A percentile compares a stretch with the other conserved stretches of the same genome.
Conservation (phyloP, 352 stramenopile species). For the Phytophthora niederhauseri region DNA sequence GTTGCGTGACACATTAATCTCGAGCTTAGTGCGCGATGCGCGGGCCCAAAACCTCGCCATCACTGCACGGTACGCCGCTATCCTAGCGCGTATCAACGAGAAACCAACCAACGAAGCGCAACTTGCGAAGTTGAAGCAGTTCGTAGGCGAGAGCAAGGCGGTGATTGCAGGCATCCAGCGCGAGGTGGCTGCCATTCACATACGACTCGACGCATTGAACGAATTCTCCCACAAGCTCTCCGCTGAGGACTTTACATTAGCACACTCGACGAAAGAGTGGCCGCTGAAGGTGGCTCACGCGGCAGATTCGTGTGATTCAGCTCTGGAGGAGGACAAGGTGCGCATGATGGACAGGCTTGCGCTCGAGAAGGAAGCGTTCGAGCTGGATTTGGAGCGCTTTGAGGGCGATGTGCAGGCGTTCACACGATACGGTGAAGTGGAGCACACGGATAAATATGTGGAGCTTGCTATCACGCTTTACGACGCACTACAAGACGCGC, state of each 20-base stretch:
- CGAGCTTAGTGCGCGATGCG: slow-evolving; percentile 78
- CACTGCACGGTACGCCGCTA: slow-evolving; percentile 88
- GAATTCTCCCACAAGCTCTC: slow-evolving; percentile 90
- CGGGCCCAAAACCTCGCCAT: slow-evolving; percentile 89
- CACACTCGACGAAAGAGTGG: slow-evolving; percentile 91
- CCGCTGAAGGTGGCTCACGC: slow-evolving; percentile 80
- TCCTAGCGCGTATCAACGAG: slow-evolving; percentile 90
- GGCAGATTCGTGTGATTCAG: slow-evolving; percentile 86
- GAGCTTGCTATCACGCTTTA: slow-evolving; percentile 88
- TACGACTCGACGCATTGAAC: slow-evolving; percentile 67
- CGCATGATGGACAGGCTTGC: slow-evolving; percentile 95
- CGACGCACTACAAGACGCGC: slow-evolving; percentile 91
- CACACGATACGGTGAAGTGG: slow-evolving; percentile 87
- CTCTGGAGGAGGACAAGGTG: slow-evolving; percentile 92
- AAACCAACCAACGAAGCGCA: slow-evolving; percentile 94
- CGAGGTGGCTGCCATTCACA: slow-evolving; percentile 81
- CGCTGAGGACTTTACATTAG: slow-evolving; percentile 89
- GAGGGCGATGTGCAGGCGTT: slow-evolving; percentile 91
- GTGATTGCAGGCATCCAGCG: slow-evolving; percentile 78
- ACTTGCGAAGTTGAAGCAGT: slow-evolving; percentile 89
- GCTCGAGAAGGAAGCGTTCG: slow-evolving; percentile 91
- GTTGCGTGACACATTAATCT: slow-evolving; percentile 80
- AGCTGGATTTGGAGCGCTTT: slow-evolving; percentile 87
- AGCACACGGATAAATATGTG: slow-evolving; percentile 91
- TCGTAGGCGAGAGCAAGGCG: slow-evolving; percentile 84